Evolutionary conservation across 176 grass and related monocot genomes (phyloP), one percentile per base, ranked within the genome.

Genomic region (Oryza coarctata): DNA sequence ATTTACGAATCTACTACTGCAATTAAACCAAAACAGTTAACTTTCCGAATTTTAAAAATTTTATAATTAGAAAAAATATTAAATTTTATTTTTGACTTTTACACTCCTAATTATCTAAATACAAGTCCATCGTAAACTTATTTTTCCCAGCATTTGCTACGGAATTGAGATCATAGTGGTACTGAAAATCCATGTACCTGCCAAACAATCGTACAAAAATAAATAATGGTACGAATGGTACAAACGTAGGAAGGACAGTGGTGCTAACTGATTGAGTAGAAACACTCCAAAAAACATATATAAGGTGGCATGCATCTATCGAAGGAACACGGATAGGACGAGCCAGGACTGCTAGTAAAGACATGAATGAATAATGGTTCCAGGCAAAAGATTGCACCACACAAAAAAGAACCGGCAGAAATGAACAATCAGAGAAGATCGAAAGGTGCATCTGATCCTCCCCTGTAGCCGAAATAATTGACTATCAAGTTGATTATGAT

Each of bases 381-480:
- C 63, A 18, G 72, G 75, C 33, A 68, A 15, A 84, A 12, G 50
- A 31, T 78, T 26, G 7, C 33, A 9, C 39, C 20, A 12, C 22
- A 39, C 65, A 39, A 23, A 39, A 23, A 43, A 71, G 9, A 26
- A 32, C 13, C 12, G 1, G 52, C 2, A 44, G 6, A 78, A 75
- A 67, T 33, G 15, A 43, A 11, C 15, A 10, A 3, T 43, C 44
- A 68, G 28, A 84, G 50, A 39, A 45, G 74, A n/a, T n/a, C n/a
- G n/a, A 85, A 67, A 80, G 69, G 44, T 7, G 5, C 13, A 39
- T 68, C 20, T 18, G 63, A 70, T 74, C 36, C 80, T 73, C 30
- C 27, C 18, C n/a, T 23, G 49, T 55, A 62, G 81, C 76, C 81
- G 81, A 75, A 84, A 63, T 73, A 20, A 28, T 84, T 80, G 87